A percentile compares a stretch with the other conserved stretches of the same genome.
phyloP scores from a whole-genome alignment of 2,329 filamentous ascomycete genomes.

The Dothiorella sarmentorum region DNA sequence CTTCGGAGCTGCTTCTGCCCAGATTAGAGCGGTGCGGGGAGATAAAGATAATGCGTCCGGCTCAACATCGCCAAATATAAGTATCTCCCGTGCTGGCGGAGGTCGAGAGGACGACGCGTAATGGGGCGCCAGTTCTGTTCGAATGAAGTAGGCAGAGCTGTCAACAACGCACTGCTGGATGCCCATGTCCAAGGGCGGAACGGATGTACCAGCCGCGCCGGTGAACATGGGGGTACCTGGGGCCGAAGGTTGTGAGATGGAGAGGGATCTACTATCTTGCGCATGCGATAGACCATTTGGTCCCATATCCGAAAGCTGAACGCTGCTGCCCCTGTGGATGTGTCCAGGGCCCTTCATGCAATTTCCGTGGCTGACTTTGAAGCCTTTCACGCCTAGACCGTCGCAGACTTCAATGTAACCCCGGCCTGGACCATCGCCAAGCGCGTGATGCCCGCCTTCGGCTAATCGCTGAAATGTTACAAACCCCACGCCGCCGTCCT shows the following conservation, averaged over 20 bases:
- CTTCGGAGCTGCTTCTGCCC: slow-evolving; percentile 85
- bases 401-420: slow-evolving; percentile 89
- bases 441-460: slow-evolving; percentile 80
- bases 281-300: slow-evolving; percentile 22
- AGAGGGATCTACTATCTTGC: slow-evolving; percentile 32
- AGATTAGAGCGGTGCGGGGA: slow-evolving; percentile 77
- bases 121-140: slow-evolving; percentile 53
- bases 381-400: slow-evolving; percentile 82
- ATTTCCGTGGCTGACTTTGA: slow-evolving; percentile 83
- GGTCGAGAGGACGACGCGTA: slow-evolving; percentile 18
- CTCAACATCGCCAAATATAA: slow-evolving; percentile 95
- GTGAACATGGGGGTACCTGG: slow-evolving; percentile 36
- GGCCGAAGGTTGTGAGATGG: slow-evolving; percentile 32
- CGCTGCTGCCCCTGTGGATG: slow-evolving; percentile 44
- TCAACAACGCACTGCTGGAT: slow-evolving; percentile 66
- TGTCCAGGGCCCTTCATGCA: slow-evolving; percentile 64
- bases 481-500: slow-evolving; percentile 89
- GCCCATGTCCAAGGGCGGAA: slow-evolving; percentile 22
- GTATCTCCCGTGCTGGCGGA: slow-evolving; percentile 58
- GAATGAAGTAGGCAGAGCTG: slow-evolving; percentile 91
- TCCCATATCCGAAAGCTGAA: slow-evolving; percentile 38
- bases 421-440: slow-evolving; percentile 74
- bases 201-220: slow-evolving; percentile 13
- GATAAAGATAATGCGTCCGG: slow-evolving; percentile 80
- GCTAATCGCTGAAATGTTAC: slow-evolving; percentile 86